Conservation (phyloP, 225 moss, liverwort and hornwort genomes). For the Bryoerythrophyllum caledonicum region DNA sequence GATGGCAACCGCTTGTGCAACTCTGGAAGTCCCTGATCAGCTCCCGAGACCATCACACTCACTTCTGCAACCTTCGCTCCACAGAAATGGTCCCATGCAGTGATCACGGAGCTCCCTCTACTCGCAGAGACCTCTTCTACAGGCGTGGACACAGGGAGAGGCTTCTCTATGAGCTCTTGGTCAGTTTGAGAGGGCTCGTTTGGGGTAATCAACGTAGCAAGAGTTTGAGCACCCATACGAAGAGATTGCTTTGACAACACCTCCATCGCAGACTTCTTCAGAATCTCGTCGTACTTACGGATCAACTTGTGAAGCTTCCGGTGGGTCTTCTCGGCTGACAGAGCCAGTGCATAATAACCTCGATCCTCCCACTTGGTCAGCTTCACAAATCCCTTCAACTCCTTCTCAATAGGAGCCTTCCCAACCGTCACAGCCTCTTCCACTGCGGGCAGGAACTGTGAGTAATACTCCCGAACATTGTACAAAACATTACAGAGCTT, state of each 20-base stretch:
- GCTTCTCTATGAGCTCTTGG: conserved; percentile 16
- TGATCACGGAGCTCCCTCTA: conserved; percentile 30
- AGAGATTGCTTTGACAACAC: conserved; percentile 53
- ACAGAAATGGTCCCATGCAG: conserved; percentile 60
- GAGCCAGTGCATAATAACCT: conserved; percentile 75
- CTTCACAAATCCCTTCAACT: conserved; percentile 81
- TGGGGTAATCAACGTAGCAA: conserved; percentile 40
- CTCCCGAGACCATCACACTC: conserved; percentile 33
- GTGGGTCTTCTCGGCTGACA: conserved; percentile 91
- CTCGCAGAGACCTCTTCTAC: conserved; percentile 31
- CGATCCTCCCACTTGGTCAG: conserved; percentile 97
- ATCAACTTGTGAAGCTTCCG: conserved; percentile 91
- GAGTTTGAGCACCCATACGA: conserved; percentile 60
- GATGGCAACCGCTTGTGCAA: conserved; percentile 54
- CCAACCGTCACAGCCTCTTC: conserved; percentile 55
- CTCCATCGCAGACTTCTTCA: conserved; percentile 54
- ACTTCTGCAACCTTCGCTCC: conserved; percentile 44
- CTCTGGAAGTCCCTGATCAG: conserved; percentile 31
- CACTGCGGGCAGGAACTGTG: conserved; percentile 79
- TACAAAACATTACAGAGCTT: conserved; percentile 66
- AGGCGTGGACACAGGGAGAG: conserved; percentile 17
- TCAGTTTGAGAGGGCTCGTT: conserved; percentile 24
- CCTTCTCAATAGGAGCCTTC: conserved; percentile 72
- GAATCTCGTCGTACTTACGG: conserved; percentile 73
- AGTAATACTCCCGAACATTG: conserved; percentile 83